Base-by-base conservation (phyloP, 148 eudicot species). In the Agrostemma githago region DNA sequence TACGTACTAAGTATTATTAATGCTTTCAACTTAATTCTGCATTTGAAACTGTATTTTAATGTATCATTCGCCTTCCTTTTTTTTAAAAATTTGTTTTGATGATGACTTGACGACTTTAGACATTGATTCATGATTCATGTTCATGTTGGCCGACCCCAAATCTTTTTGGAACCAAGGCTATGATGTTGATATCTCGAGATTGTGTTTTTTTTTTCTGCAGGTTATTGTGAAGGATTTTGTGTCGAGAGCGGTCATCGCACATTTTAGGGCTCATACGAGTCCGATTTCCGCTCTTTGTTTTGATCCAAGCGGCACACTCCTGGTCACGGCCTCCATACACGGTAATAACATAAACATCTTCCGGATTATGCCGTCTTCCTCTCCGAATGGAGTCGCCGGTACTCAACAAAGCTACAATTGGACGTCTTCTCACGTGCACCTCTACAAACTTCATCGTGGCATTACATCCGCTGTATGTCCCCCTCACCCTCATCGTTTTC, bases 301-400 rank as follows among this genome's bases (percentile, higher is more conserved):
- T 84, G 99, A 95, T 77, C 99, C 97, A 34, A 95, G 99, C 80
- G 99, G 96, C 71, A 95, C 99, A 57, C 97, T 95, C 74, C 82
- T 95, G 78, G 96, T 92, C 69, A 92, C 99, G 66, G 97, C 99
- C 68, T 95, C 99, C 56, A 80, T 90, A 64, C 85, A 90, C 82
- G 99, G 99, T 66, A 92, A 95, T 74, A 95, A 92, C 78, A 87
- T 95, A 53, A 95, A 95, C 75, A 83, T 95, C 38, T 95, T 95
- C 70, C 87, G 97, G 56, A 87, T 95, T 71, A 86, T 90, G 90
- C 93, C 90, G 5, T 87, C 81, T 62, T 74, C 68, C 76, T 83
- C 85, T 26, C 89, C 88, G 72, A 85, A 82, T 85, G 97, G 89
- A 82, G 79, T 88, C 16, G 90, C 93, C 39, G 75, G 77, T 82